Evolutionary conservation across 495 filamentous ascomycete genomes (phyloP).

Genomic region (Diplogelasinospora grovesii): DNA sequence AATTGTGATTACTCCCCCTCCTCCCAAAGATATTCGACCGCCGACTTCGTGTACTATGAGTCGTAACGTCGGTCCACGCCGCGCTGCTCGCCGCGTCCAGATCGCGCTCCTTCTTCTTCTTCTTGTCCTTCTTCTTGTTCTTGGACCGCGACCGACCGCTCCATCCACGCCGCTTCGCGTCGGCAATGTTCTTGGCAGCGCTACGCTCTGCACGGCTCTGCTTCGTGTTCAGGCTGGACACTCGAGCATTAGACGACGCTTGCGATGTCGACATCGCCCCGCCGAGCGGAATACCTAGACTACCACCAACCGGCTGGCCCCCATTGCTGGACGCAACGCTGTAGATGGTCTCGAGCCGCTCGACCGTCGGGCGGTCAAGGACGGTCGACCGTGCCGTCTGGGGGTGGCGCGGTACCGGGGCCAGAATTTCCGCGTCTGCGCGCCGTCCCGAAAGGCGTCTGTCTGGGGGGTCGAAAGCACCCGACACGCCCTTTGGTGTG

Average conservation of each 20-base stretch:
- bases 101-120: slow-evolving; percentile 28
- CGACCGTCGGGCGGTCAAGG: slow-evolving; percentile 39
- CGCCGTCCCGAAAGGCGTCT: slow-evolving; percentile 19
- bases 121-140: slow-evolving; percentile 21
- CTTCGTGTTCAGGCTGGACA: slow-evolving; percentile 32
- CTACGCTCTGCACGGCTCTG: slow-evolving; percentile 47
- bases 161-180: slow-evolving; percentile 50
- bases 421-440: slow-evolving; percentile 32
- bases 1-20: neutral
- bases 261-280: slow-evolving; percentile 21
- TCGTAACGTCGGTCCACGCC: slow-evolving; percentile 45
- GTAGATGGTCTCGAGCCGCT: slow-evolving; percentile 79
- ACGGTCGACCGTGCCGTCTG: slow-evolving; percentile 28
- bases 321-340: slow-evolving; percentile 62
- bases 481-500: slow-evolving; percentile 39
- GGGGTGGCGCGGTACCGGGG: slow-evolving; percentile 37
- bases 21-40: slow-evolving; percentile 10
- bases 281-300: slow-evolving; percentile 40
- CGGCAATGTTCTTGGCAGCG: slow-evolving; percentile 48
- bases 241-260: slow-evolving; percentile 22
- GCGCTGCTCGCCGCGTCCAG: slow-evolving; percentile 31
- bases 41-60: slow-evolving; percentile 11
- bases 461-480: slow-evolving; percentile 34
- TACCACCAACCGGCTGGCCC: slow-evolving; percentile 50
- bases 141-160: slow-evolving; percentile 35